Conservation (phyloP, 2,329 filamentous ascomycete genomes). For the Didymella pomorum region DNA sequence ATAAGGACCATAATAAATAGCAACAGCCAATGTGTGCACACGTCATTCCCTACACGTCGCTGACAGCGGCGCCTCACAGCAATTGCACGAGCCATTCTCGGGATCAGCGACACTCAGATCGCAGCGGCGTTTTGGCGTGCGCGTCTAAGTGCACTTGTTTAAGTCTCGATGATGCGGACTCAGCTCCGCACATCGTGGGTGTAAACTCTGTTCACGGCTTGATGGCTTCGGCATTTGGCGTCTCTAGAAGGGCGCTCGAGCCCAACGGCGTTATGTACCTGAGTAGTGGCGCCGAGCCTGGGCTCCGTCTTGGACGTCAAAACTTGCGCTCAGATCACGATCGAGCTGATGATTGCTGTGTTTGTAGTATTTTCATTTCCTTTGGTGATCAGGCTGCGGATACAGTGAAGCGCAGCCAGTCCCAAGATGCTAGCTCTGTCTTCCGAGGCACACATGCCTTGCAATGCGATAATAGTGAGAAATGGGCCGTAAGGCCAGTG, state of each 20-base stretch:
- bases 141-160: background rate
- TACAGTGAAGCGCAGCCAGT: conserved; percentile 1
- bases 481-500: conserved; percentile 14
- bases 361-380: conserved; percentile 1
- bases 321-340: background rate
- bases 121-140: background rate
- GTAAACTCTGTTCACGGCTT: background rate
- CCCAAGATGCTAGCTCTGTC: conserved; percentile 2
- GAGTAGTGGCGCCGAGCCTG: conserved; percentile 5
- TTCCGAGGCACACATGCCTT: background rate
- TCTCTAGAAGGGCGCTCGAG: background rate
- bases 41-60: background rate
- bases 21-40: background rate
- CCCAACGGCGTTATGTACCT: background rate
- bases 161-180: conserved; percentile 4
- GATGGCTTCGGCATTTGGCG: background rate
- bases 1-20: background rate
- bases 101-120: conserved; percentile 9
- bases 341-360: background rate
- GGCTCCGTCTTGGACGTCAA: conserved; percentile 1
- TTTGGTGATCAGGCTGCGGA: conserved; percentile 10
- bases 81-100: background rate
- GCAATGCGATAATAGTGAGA: background rate
- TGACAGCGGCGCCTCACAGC: conserved; percentile 14
- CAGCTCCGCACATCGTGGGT: background rate